phyloP scores from a whole-genome alignment of 2,329 filamentous ascomycete genomes.

The Pochonia chlamydosporia region DNA sequence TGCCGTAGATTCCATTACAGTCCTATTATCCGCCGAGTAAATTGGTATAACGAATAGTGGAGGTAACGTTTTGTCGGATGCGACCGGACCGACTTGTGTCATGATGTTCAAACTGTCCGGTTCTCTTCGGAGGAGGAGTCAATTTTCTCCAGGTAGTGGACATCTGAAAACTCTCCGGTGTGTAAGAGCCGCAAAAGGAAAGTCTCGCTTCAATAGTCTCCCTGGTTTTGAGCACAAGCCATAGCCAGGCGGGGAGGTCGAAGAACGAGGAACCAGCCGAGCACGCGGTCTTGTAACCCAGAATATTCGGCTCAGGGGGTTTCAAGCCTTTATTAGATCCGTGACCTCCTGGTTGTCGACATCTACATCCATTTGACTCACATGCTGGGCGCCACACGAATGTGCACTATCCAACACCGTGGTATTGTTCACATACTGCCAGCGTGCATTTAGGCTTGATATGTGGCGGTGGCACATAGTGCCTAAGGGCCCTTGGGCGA shows the following conservation, averaged over 20 bases:
- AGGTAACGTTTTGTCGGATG: not conserved
- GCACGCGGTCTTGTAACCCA: not conserved
- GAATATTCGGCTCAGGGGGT: not conserved
- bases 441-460: not conserved
- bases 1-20: not conserved
- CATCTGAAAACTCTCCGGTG: no score
- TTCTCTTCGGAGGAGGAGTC: no score
- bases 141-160: no score
- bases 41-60: not conserved
- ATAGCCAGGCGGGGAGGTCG: no score
- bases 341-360: not conserved
- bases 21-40: not conserved
- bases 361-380: not conserved
- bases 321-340: slow-evolving; percentile 4
- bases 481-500: no score
- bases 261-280: not conserved
- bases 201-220: no score
- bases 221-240: no score
- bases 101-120: no score
- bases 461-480: not conserved
- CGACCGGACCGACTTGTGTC: no score
- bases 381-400: not conserved
- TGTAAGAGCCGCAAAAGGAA: no score
- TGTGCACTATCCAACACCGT: not conserved
- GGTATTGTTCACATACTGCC: slow-evolving; percentile 1